These are phyloP conservation scores for Cystobasidiopsis lactophilus DNA, from an alignment of 768 basidiomycete genomes.

Conservation along the genomic window DNA sequence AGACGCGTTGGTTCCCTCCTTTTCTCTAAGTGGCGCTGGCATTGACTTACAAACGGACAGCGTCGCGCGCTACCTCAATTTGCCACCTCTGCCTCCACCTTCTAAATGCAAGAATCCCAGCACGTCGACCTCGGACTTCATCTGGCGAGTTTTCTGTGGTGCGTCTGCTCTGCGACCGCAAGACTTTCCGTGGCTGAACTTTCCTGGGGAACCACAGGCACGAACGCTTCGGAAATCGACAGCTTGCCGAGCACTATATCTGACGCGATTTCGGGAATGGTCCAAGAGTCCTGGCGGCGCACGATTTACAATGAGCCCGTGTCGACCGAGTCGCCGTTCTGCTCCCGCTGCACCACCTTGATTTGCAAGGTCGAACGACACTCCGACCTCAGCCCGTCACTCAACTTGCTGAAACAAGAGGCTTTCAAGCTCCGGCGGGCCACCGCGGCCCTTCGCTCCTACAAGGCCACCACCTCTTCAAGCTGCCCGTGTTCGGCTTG, in stretches of 20 bases:
- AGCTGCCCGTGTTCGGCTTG: neutral
- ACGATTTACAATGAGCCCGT: neutral
- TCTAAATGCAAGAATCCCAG: neutral
- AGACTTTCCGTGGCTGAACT: neutral
- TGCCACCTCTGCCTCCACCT: neutral
- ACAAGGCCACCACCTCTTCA: neutral
- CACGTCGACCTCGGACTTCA: neutral
- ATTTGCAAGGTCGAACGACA: neutral
- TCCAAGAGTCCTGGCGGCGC: neutral
- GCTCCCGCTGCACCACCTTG: neutral
- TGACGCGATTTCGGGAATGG: neutral
- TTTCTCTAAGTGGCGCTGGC: too few species aligned
- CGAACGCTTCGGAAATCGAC: neutral
- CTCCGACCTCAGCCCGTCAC: neutral
- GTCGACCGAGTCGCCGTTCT: neutral
- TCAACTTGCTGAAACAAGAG: conserved; percentile 1
- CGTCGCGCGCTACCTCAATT: neutral
- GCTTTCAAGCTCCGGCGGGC: neutral
- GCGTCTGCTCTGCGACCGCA: neutral
- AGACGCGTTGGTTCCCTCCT: neutral
- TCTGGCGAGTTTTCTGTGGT: neutral
- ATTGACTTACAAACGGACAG: neutral
- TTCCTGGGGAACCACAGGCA: neutral
- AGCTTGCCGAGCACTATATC: neutral
- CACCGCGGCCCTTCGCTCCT: neutral